Conservation (phyloP, 2,329 filamentous ascomycete genomes). For the Chaetomiaceae sp. region DNA sequence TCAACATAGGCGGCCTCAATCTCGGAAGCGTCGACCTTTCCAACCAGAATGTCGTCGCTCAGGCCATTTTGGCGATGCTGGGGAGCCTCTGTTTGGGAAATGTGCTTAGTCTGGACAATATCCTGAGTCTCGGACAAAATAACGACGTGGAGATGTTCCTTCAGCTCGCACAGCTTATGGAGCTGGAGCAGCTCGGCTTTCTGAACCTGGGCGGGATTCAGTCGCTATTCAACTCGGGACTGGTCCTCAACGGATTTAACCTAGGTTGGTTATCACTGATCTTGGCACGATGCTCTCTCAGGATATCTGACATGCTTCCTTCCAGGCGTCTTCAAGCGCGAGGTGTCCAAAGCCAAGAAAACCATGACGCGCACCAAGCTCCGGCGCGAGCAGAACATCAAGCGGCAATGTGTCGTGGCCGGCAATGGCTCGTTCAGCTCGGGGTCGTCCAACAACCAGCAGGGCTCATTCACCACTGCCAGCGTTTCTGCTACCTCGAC, state of each 20-base stretch:
- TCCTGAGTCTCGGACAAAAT: slow-evolving; percentile 23
- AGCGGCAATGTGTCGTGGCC: slow-evolving; percentile 22
- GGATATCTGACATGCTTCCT: not conserved
- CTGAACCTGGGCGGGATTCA: slow-evolving; percentile 25
- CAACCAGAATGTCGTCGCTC: slow-evolving; percentile 26
- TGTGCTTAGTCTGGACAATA: slow-evolving; percentile 22
- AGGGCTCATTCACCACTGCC: slow-evolving; percentile 5
- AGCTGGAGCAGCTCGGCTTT: slow-evolving; percentile 28
- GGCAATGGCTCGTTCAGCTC: not conserved
- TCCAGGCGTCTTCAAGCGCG: slow-evolving; percentile 30
- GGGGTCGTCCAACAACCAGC: not conserved
- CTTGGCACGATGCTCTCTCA: not conserved
- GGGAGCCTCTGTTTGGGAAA: slow-evolving; percentile 27
- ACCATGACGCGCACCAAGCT: slow-evolving; percentile 23
- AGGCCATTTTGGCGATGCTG: slow-evolving; percentile 28
- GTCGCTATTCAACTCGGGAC: slow-evolving; percentile 26
- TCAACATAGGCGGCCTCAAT: slow-evolving; percentile 25
- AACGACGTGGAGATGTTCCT: slow-evolving; percentile 29
- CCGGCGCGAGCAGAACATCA: slow-evolving; percentile 21
- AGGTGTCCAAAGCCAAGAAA: slow-evolving; percentile 24
- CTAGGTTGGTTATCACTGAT: slow-evolving; percentile 13
- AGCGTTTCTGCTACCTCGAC: not conserved
- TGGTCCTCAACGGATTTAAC: slow-evolving; percentile 22
- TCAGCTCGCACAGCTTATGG: slow-evolving; percentile 29
- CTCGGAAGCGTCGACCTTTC: slow-evolving; percentile 27